A percentile compares a stretch with the other conserved stretches of the same genome.
Conservation (phyloP, 2,329 filamentous ascomycete species). For the Calycina herbarum region DNA sequence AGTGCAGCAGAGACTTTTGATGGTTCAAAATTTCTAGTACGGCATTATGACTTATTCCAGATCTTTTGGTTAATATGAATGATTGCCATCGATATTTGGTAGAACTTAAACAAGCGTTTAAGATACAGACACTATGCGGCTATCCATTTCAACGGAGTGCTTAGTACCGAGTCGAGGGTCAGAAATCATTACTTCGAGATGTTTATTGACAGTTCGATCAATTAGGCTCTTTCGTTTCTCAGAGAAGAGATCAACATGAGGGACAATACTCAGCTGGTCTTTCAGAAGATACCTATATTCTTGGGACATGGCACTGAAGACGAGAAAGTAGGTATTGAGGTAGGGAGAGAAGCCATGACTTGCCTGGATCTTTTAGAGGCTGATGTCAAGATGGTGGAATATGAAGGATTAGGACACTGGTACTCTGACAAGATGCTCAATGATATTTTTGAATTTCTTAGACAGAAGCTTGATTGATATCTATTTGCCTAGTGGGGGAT, state of each 20-base stretch:
- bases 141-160: too few relatives aligned
- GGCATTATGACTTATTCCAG: neutral
- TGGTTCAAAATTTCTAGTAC: neutral
- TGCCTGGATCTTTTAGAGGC: conserved; percentile 41
- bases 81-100: too few relatives aligned
- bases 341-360: conserved; percentile 40
- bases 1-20: neutral
- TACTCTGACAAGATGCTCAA: conserved; percentile 44
- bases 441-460: conserved; percentile 34
- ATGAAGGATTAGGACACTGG: conserved; percentile 47
- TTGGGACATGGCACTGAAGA: conserved; percentile 51
- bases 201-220: neutral
- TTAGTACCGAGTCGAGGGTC: neutral
- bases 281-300: conserved; percentile 43
- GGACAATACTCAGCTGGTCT: conserved; percentile 9
- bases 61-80: too few relatives aligned
- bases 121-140: neutral
- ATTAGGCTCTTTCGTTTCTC: conserved; percentile 7
- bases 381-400: conserved; percentile 41
- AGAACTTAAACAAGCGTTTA: neutral
- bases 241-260: conserved; percentile 25
- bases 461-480: neutral
- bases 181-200: neutral
- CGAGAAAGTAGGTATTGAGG: conserved; percentile 41
- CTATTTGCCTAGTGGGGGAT: too few relatives aligned